Percentiles rank a stretch among this genome's conserved stretches.
phyloP scores from a whole-genome alignment of 2,329 filamentous ascomycete species.

The Venturia effusa region DNA sequence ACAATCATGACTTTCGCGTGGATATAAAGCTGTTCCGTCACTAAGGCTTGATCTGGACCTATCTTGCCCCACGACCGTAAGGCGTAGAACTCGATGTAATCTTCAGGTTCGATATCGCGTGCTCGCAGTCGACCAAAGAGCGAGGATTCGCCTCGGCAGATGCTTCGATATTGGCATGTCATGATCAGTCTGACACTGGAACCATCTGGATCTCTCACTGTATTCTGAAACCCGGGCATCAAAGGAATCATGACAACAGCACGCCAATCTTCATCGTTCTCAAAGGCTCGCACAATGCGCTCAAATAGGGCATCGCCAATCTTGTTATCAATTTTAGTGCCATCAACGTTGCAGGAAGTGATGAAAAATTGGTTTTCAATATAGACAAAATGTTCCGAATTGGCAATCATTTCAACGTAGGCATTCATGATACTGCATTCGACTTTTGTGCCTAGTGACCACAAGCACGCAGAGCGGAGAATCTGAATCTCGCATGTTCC shows the following conservation, averaged over 20 bases:
- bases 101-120: conserved; percentile 77
- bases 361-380: conserved; percentile 99
- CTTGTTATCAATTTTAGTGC: conserved; percentile 77
- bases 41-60: conserved; percentile 66
- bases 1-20: conserved; percentile 96
- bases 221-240: conserved; percentile 98
- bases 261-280: conserved; percentile 81
- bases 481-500: conserved; percentile 97
- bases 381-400: conserved; percentile 94
- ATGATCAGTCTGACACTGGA: conserved; percentile 92
- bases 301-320: conserved; percentile 93
- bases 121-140: conserved; percentile 80
- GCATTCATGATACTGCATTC: conserved; percentile 95
- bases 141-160: conserved; percentile 82
- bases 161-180: conserved; percentile 93
- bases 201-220: conserved; percentile 85
- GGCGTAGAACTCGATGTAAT: conserved; percentile 93
- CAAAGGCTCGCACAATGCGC: conserved; percentile 73
- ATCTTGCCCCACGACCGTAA: conserved; percentile 88
- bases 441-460: conserved; percentile 82
- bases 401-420: conserved; percentile 87
- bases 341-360: conserved; percentile 80
- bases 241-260: conserved; percentile 84
- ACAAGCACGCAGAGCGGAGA: conserved; percentile 75
- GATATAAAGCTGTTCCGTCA: conserved; percentile 95